Conservation (phyloP, 441 rosid genomes). For the Populus hybrid region DNA sequence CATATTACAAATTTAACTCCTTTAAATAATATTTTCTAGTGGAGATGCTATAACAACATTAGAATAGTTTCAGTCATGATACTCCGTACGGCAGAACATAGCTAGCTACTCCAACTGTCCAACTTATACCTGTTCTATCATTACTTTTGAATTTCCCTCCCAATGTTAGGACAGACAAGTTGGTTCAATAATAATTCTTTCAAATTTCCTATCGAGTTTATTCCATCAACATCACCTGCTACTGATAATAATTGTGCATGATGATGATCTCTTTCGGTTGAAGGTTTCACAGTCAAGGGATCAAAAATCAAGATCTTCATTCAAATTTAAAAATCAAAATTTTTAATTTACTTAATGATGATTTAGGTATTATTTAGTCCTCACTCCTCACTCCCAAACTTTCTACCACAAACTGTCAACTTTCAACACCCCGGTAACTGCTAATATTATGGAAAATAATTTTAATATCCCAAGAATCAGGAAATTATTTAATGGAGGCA, state of each 20-base stretch:
- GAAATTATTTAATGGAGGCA: slow-evolving; percentile 1
- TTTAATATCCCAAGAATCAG: slow-evolving; percentile 28
- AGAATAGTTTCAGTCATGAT: no score
- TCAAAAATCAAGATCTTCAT: background rate
- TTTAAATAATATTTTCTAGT: no score
- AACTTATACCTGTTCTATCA: no score
- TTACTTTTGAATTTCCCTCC: no score
- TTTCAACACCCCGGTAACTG: background rate
- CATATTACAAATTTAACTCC: no score
- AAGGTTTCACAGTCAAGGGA: background rate
- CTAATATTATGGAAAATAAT: slow-evolving; percentile 5
- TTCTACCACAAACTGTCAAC: background rate
- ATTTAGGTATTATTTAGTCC: background rate
- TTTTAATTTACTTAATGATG: background rate
- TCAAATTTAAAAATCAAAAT: background rate
- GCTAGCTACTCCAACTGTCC: no score
- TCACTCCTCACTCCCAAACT: background rate
- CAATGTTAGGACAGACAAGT: no score
- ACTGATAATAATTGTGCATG: no score
- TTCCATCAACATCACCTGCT: background rate
- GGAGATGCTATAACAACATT: no score
- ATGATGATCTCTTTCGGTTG: no score
- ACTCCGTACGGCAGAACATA: no score
- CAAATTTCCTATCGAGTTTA: background rate
- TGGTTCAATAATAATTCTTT: no score